Percentiles rank a stretch among this genome's conserved stretches.
These are phyloP conservation scores for Microbotryum lychnidis-dioicae DNA, from an alignment of 1,284 basidiomycete genomes.

Conservation along the genomic window DNA sequence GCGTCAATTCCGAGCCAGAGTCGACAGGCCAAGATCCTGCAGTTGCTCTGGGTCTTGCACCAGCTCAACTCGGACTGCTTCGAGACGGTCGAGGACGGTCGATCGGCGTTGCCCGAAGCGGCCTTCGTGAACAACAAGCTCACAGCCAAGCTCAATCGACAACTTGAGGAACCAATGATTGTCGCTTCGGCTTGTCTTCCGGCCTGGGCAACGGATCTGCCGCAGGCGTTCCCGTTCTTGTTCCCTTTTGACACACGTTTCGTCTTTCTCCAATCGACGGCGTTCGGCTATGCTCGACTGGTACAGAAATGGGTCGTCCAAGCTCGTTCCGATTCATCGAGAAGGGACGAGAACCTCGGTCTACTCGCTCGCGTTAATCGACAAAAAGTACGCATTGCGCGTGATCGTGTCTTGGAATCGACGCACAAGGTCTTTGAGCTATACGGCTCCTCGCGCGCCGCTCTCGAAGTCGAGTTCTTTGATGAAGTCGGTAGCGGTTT, in stretches of 20 bases:
- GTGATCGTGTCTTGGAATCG: slow-evolving; percentile 90
- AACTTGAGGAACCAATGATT: slow-evolving; percentile 97
- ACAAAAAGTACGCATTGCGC: slow-evolving; percentile 93
- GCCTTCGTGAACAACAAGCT: slow-evolving; percentile 97
- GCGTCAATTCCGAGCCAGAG: slow-evolving; percentile 76
- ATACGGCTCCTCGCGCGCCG: slow-evolving; percentile 78
- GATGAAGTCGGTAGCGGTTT: slow-evolving; percentile 97
- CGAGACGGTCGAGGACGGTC: slow-evolving; percentile 8
- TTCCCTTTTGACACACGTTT: slow-evolving; percentile 97
- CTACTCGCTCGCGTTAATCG: slow-evolving; percentile 86
- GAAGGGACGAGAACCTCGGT: slow-evolving; percentile 80
- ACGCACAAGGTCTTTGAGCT: slow-evolving; percentile 88
- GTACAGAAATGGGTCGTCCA: slow-evolving; percentile 46
- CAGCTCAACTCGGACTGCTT: slow-evolving; percentile 57
- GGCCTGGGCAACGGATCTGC: slow-evolving; percentile 90
- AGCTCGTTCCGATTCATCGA: slow-evolving; percentile 33
- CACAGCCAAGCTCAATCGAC: slow-evolving; percentile 93
- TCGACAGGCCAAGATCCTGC: slow-evolving; percentile 80
- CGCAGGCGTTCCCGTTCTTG: slow-evolving; percentile 90
- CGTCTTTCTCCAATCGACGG: slow-evolving; percentile 91
- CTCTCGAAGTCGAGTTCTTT: slow-evolving; percentile 77
- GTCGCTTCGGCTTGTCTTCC: slow-evolving; percentile 93
- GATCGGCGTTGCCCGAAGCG: slow-evolving; percentile 50
- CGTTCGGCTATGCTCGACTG: slow-evolving; percentile 90
- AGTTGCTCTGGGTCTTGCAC: slow-evolving; percentile 78